Percentiles rank a stretch among this genome's conserved stretches.
Evolutionary conservation across 2,329 filamentous ascomycete genomes (phyloP).

Genomic region (Emmonsiellopsis sp.): DNA sequence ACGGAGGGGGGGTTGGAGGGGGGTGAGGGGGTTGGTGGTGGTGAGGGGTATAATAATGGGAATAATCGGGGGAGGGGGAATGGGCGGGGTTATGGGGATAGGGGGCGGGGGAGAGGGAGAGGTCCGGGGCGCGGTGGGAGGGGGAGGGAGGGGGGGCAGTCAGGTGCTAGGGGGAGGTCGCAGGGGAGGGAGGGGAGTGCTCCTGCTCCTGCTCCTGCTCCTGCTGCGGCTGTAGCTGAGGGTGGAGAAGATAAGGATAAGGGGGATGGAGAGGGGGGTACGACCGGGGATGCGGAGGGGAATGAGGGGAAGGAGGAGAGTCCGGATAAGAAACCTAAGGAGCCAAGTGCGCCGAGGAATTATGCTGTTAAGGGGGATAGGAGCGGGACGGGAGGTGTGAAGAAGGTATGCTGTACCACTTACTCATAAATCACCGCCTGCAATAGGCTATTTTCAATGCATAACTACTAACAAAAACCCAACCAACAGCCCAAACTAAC

Average conservation of each 20-base stretch:
- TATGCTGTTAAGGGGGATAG: conserved; percentile 46
- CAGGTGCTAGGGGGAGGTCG: background rate
- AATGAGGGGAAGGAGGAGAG: background rate
- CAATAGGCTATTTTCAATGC: no score
- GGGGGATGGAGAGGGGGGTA: background rate
- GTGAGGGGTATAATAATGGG: background rate
- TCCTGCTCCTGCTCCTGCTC: background rate
- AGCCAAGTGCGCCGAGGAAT: conserved; percentile 18
- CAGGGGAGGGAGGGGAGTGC: background rate
- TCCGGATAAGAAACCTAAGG: conserved; percentile 8
- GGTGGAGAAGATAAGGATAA: background rate
- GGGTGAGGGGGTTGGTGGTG: background rate
- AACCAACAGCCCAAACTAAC: conserved; percentile 48
- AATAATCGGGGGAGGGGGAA: background rate
- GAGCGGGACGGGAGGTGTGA: conserved; percentile 43
- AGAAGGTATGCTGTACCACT: conserved; percentile 27
- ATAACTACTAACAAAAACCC: conserved; percentile 15
- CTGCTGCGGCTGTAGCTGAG: background rate
- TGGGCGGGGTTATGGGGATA: background rate
- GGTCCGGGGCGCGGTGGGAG: conserved; percentile 7
- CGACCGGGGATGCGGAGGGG: background rate
- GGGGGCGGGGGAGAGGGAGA: conserved; percentile 2
- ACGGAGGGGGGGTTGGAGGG: background rate
- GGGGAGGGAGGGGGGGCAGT: conserved; percentile 10
- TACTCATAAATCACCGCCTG: background rate